Conservation (phyloP, 2,329 filamentous ascomycete species). For the Penicillium freii region DNA sequence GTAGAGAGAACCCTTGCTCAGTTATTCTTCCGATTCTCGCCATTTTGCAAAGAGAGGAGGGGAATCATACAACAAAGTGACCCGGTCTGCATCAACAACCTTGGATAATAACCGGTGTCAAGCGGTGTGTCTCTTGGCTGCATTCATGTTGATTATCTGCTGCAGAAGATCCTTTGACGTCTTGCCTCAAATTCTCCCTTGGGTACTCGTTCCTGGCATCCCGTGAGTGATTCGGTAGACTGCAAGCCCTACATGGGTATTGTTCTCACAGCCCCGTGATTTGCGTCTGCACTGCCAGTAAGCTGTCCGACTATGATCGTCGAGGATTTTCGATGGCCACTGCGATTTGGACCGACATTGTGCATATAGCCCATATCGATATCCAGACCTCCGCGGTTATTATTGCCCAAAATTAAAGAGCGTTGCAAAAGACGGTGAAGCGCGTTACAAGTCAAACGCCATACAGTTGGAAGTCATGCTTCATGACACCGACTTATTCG, state of each 20-base stretch:
- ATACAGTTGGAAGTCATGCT: background rate
- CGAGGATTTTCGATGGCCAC: conserved; percentile 12
- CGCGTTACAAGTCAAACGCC: conserved; percentile 11
- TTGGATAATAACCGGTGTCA: conserved; percentile 3
- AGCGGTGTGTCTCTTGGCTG: conserved; percentile 29
- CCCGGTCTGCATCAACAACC: conserved; percentile 3
- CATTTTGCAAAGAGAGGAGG: conserved; percentile 3
- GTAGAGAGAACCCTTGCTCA: conserved; percentile 1
- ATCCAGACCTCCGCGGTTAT: conserved; percentile 17
- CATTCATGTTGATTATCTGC: conserved; percentile 10
- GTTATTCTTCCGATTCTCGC: conserved; percentile 7
- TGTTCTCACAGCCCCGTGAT: conserved; percentile 13
- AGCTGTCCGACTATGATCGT: conserved; percentile 6
- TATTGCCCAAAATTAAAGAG: conserved; percentile 13
- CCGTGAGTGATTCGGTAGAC: background rate
- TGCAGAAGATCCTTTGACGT: conserved; percentile 8
- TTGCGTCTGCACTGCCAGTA: conserved; percentile 26
- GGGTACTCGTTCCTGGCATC: conserved; percentile 7
- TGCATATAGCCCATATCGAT: conserved; percentile 24
- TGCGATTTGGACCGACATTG: conserved; percentile 16
- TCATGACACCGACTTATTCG: conserved; percentile 4
- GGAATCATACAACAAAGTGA: conserved; percentile 1
- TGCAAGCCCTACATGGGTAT: conserved; percentile 10
- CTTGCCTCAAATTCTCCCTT: background rate
- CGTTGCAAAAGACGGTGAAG: conserved; percentile 27